Evolutionary conservation across 2,329 filamentous ascomycete genomes (phyloP).

Genomic region (Cladosporium sp.): DNA sequence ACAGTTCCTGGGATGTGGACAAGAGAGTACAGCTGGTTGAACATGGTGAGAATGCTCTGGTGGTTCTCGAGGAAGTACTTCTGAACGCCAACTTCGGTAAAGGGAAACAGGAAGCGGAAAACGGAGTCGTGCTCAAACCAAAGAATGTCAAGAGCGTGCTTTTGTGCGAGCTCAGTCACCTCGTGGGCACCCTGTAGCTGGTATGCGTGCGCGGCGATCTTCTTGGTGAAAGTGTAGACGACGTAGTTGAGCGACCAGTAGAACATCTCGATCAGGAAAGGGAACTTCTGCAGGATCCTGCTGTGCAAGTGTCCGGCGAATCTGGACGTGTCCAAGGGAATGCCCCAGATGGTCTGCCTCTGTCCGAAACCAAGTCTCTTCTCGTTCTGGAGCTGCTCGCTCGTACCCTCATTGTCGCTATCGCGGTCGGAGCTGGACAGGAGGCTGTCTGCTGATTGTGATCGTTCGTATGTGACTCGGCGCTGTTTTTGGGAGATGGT

Average conservation of each 20-base stretch:
- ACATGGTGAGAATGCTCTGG: conserved; percentile 47
- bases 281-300: conserved; percentile 60
- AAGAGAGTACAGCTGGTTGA: conserved; percentile 56
- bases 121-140: conserved; percentile 50
- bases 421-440: conserved; percentile 23
- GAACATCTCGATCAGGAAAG: conserved; percentile 69
- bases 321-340: conserved; percentile 42
- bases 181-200: conserved; percentile 36
- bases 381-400: conserved; percentile 34
- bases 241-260: conserved; percentile 65
- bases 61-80: conserved; percentile 54
- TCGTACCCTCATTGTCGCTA: conserved; percentile 1
- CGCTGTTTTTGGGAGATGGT: conserved; percentile 20
- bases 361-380: conserved; percentile 45
- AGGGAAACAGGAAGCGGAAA: conserved; percentile 49
- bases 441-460: conserved; percentile 38
- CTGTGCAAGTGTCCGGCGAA: conserved; percentile 58
- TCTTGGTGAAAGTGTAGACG: conserved; percentile 56
- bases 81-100: conserved; percentile 50
- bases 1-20: conserved; percentile 59
- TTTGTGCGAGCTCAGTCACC: conserved; percentile 53
- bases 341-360: conserved; percentile 50
- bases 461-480: conserved; percentile 33
- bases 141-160: conserved; percentile 52
- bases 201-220: conserved; percentile 23